phyloP scores from a whole-genome alignment of 768 basidiomycete species.

The Lentinula edodes region DNA sequence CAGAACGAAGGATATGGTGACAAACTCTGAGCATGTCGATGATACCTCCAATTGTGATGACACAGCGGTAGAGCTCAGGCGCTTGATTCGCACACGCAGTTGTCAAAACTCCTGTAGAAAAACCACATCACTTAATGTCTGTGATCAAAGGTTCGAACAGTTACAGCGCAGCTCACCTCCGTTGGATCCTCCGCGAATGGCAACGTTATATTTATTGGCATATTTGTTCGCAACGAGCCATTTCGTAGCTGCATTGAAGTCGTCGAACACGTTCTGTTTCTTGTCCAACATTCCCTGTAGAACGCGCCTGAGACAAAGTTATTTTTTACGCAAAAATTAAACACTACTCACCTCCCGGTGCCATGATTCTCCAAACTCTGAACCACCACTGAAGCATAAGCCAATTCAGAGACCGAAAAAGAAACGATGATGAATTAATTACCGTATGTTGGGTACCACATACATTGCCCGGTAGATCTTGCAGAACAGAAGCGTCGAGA shows the following conservation, averaged over 20 bases:
- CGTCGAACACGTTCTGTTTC: conserved; percentile 4
- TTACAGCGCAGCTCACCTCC: not conserved
- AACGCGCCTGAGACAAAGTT: not conserved
- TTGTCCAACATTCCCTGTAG: conserved; percentile 3
- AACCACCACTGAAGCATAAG: not conserved
- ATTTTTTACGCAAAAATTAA: not conserved
- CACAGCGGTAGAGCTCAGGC: conserved; percentile 1
- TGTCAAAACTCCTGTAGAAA: not conserved
- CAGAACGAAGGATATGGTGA: not conserved
- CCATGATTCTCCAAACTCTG: conserved; percentile 5
- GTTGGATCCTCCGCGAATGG: conserved; percentile 1
- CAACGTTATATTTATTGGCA: not conserved
- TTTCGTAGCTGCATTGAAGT: conserved; percentile 1
- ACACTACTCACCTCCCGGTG: not conserved
- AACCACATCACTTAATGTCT: not conserved
- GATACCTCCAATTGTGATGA: conserved; percentile 1
- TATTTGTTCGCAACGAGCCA: conserved; percentile 3
- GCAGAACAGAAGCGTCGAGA: conserved; percentile 3
- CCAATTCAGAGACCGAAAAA: not conserved
- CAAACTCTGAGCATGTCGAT: conserved; percentile 6
- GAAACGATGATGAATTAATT: not conserved
- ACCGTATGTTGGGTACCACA: conserved; percentile 3
- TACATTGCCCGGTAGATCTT: conserved; percentile 4
- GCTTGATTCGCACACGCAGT: conserved; percentile 5
- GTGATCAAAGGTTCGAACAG: not conserved